Evolutionary conservation across 2,329 filamentous ascomycete genomes (phyloP), one percentile per base, ranked within the genome.

Genomic region (Lasiodiplodia sp.): DNA sequence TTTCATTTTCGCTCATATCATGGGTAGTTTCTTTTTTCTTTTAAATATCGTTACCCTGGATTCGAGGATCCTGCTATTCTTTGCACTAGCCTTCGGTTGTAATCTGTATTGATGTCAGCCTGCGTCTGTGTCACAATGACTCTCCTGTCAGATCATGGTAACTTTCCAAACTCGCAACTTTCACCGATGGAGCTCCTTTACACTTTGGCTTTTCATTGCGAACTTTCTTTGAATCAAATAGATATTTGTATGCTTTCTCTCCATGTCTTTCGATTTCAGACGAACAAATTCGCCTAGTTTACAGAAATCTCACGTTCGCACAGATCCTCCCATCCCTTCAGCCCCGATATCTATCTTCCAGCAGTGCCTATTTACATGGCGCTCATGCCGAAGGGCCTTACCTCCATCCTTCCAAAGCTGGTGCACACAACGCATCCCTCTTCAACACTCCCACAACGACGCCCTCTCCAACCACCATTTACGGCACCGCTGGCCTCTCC

Each of bases 341-440:
- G 25, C 84, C 85, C 16, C 78, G 80, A 25, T 72, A 79, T 12
- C 81, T 83, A 62, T 69, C 78, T 11, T 28, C 44, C 18, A 71
- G 75, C 16, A 80, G 81, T 4, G 85, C 86, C n/a, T 80, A 82
- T 21, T 78, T 87, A 6, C 81, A 87, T 1, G 86, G 86, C 37
- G 85, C 85, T n/a, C 86, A 88, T 72, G 80, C 81, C 21, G 86
- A 88, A 80, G 86, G 86, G 2, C 86, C 86, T 8, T 87, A 86
- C 72, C 81, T 88, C 6, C 80, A 83, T 69, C 81, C 84, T 1
- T 75, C 77, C 3, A 87, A 87, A 73, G 85, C 84, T 73, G 86
- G 86, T 49, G 86, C 86, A 7, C 85, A 87, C 73, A 82, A 84
- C 70, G 75, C 78, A 31, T 77, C 79, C 25, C 80, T 84, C 55